Evolutionary conservation across 2,329 filamentous ascomycete genomes (phyloP).

Genomic region (Nemania sp.): DNA sequence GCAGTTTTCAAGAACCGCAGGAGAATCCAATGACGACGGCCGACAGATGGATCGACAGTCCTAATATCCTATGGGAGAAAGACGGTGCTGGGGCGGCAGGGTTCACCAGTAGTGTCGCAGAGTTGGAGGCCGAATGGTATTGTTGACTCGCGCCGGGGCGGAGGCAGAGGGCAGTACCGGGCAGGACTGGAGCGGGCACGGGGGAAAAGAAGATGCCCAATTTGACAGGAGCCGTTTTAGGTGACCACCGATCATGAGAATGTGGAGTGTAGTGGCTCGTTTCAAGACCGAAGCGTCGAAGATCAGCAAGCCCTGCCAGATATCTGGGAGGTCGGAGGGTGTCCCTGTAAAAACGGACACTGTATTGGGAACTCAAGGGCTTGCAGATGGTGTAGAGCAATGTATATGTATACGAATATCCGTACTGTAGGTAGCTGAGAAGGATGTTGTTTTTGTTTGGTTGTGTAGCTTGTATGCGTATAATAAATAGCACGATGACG

Average conservation of each 20-base stretch:
- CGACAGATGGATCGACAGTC: conserved; percentile 57
- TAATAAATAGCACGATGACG: no score
- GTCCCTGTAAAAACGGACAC: conserved; percentile 27
- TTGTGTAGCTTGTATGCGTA: no score
- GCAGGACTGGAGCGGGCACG: no score
- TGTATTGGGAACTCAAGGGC: conserved; percentile 27
- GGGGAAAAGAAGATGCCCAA: conserved; percentile 41
- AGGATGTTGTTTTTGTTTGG: conserved; percentile 10
- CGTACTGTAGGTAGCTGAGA: no score
- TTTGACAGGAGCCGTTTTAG: conserved; percentile 43
- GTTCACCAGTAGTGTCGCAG: conserved; percentile 41
- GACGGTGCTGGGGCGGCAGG: conserved; percentile 50
- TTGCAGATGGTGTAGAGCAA: conserved; percentile 25
- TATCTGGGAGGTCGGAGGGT: conserved; percentile 37
- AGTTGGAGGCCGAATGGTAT: conserved; percentile 38
- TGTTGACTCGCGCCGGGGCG: conserved; percentile 36
- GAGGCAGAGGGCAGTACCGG: conserved; percentile 24
- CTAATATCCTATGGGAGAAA: conserved; percentile 52
- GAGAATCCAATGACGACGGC: conserved; percentile 52
- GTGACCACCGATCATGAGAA: conserved; percentile 40
- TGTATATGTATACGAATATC: not conserved
- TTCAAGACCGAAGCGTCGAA: conserved; percentile 43
- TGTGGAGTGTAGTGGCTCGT: conserved; percentile 44
- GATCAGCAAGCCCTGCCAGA: conserved; percentile 42
- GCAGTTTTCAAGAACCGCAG: conserved; percentile 32